Evolutionary conservation across 1,284 basidiomycete species (phyloP).

Genomic region (Fomitopsis palustris): DNA sequence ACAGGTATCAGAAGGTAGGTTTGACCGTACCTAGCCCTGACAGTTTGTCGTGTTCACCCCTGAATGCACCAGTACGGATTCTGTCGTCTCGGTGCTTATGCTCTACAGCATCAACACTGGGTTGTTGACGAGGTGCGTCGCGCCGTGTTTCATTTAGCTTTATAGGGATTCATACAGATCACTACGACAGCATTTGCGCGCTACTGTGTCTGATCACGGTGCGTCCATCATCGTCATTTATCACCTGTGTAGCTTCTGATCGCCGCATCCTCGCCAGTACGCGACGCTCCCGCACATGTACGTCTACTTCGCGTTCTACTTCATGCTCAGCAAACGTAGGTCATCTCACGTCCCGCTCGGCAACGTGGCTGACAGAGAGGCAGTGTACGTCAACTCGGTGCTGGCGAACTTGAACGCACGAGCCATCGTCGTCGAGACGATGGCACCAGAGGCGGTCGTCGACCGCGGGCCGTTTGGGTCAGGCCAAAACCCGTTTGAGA

Average conservation of each 20-base stretch:
- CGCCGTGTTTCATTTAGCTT: neutral
- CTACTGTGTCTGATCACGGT: constrained; percentile 16
- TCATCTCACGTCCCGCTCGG: neutral
- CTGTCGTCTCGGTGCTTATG: constrained; percentile 13
- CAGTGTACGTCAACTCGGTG: constrained; percentile 12
- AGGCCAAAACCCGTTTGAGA: neutral
- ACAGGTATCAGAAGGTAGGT: constrained; percentile 20
- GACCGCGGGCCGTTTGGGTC: neutral
- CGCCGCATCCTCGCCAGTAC: constrained; percentile 8
- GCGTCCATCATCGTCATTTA: neutral
- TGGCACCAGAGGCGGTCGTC: neutral
- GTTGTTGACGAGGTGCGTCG: constrained; percentile 17
- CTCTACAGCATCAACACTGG: constrained; percentile 21
- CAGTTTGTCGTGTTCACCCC: neutral
- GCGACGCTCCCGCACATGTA: constrained; percentile 14
- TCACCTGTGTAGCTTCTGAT: neutral
- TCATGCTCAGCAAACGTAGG: constrained; percentile 21
- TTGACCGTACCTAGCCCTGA: neutral
- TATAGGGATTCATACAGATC: neutral
- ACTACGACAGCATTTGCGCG: constrained; percentile 12
- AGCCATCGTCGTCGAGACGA: constrained; percentile 1
- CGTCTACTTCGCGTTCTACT: constrained; percentile 22
- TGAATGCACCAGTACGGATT: constrained; percentile 9
- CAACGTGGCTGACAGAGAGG: neutral
- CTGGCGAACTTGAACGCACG: constrained; percentile 12